Base-by-base conservation (phyloP, 306 rosid species). In the Casuarina glauca region DNA sequence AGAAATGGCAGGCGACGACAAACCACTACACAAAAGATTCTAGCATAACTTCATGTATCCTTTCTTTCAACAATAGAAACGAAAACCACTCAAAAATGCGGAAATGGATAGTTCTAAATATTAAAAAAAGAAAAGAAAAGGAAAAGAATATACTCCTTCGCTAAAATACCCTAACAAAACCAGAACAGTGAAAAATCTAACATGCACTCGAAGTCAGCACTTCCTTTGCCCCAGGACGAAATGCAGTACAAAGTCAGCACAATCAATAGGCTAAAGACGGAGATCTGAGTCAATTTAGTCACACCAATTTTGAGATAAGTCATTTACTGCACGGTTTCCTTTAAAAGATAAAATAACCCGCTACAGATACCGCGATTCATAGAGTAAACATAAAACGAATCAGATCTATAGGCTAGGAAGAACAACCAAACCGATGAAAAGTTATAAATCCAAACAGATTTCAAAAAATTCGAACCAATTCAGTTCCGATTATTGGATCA, bases 321-420 rank as follows among this genome's bases (percentile, higher is more conserved):
- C 19, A 36, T 62, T 36, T 3, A 36, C 38, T 19, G 38, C 17
- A 62, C 35, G 9, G 5, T 53, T 53, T 53, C 9, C 12, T 58
- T 58, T 3, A 7, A 58, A n/a, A 60, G 26, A 10, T 7, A 5
- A n/a, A 5, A 61, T 3, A 61, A 61, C 4, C 42, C 15, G 36
- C 64, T 1, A 35, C 50, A 16, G 50, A 67, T 41, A 67, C 42
- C 49, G 35, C 35, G 50, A 41, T 41, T 42, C 50, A 9, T 17
- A 73, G 38, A 39, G 9, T 10, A 20, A 64, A 49, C 58, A 70
- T 70, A n/a, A 44, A 48, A 46, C 36, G n/a, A 73, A 55, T 39
- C 67, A 73, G 76, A 73, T 73, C 76, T 73, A 39, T 52, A 53
- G 39, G 76, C 67, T 54, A 55, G 3, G 26, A 53, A 42, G 35